phyloP scores from a whole-genome alignment of 768 basidiomycete species.

The Lactarius hengduanensis region DNA sequence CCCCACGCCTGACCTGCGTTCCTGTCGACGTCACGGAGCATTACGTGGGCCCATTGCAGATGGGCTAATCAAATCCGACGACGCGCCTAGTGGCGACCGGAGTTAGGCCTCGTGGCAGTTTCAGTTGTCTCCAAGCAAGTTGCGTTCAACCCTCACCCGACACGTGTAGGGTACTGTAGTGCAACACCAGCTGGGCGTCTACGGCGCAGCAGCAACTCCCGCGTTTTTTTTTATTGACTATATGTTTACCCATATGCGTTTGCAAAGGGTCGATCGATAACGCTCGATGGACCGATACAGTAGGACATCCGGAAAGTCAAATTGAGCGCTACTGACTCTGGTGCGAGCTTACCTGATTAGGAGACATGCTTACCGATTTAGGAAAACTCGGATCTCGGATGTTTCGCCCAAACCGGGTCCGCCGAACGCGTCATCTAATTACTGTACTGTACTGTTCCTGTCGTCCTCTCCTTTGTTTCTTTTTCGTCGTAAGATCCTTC shows the following conservation, averaged over 20 bases:
- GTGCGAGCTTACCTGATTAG: neutral
- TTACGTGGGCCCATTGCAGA: neutral
- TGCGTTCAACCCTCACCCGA: neutral
- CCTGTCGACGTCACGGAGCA: neutral
- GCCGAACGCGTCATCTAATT: neutral
- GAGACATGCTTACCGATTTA: constrained; percentile 11
- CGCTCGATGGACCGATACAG: neutral
- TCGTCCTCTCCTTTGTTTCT: neutral
- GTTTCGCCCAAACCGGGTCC: neutral
- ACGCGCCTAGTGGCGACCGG: neutral
- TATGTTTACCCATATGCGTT: neutral
- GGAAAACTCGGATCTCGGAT: neutral
- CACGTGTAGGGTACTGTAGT: no score
- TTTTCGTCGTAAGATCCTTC: neutral
- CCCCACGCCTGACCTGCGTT: neutral
- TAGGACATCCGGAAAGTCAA: neutral
- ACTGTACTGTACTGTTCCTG: neutral
- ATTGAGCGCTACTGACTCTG: neutral
- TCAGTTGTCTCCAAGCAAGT: neutral
- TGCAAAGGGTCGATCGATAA: neutral
- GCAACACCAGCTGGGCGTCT: neutral
- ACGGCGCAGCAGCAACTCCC: neutral
- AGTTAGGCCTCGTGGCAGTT: neutral
- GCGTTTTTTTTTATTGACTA: neutral
- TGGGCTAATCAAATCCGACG: neutral